Evolutionary conservation across 1,284 basidiomycete genomes (phyloP), one percentile per base, ranked within the genome.

Genomic region (Ganoderma boninense): DNA sequence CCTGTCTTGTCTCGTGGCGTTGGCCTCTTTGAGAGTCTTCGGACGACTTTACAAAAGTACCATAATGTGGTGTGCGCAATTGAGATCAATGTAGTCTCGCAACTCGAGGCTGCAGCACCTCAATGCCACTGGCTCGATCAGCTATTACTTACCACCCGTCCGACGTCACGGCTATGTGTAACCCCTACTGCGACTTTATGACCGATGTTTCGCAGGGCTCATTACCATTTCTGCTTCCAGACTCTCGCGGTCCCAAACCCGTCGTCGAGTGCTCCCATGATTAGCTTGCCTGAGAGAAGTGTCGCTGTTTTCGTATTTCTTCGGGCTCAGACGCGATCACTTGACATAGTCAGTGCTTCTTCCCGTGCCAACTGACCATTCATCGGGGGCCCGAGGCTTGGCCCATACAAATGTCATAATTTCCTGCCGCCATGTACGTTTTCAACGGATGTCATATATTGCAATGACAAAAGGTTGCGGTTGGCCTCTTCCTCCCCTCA

Each of bases 201-300:
- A 23, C 49, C 49, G 11, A 23, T 2, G 7, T 52, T 8, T 52
- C 49, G 14, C 23, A 52, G 7, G 49, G 2, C 4, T 3, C 49
- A 14, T 32, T 60, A 0, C 54, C 54, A 23, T 56, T 60, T 40
- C 29, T 35, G 35, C 8, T 2, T 29, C 20, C 20, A 13, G 16
- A 23, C n/a, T 40, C 35, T 23, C 32, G 0, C 54, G 8, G 16
- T 38, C 0, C 35, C 16, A 1, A 40, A 13, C 35, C 2, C 11
- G 20, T n/a, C 57, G 0, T 13, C 18, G 57, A 60, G 18, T n/a
- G 35, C 57, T 60, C 57, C 57, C 42, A 64, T 38, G 62, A 64
- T 64, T 46, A 32, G 38, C 44, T 64, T 38, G 23, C 46, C 26
- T 52, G 44, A n/a, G 62, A 64, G 62, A 32, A 66, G 35, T 32